These are phyloP conservation scores for Agastache rugosa DNA, from an alignment of 257 asterid genomes.

Conservation along the genomic window DNA sequence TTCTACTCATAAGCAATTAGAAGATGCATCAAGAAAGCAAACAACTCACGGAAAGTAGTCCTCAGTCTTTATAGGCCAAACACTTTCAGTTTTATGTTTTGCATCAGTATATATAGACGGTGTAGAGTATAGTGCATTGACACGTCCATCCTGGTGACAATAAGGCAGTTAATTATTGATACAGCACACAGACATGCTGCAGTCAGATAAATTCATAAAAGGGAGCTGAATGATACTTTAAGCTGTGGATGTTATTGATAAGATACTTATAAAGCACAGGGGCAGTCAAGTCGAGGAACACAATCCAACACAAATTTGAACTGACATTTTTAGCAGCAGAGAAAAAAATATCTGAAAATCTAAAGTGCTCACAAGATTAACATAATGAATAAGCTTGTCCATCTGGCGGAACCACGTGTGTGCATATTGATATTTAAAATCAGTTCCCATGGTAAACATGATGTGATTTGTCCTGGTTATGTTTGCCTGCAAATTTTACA, in stretches of 20 bases:
- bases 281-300: background rate
- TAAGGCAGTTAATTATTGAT: slow-evolving; percentile 24
- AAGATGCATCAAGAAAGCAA: slow-evolving; percentile 8
- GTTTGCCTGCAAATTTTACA: slow-evolving; percentile 47
- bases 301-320: background rate
- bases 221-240: slow-evolving; percentile 13
- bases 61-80: slow-evolving; percentile 55
- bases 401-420: slow-evolving; percentile 58
- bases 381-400: slow-evolving; percentile 67
- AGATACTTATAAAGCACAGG: slow-evolving; percentile 8
- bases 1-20: background rate
- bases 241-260: background rate
- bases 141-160: slow-evolving; percentile 56
- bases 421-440: slow-evolving; percentile 58
- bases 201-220: slow-evolving; percentile 8
- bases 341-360: background rate
- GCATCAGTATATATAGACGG: slow-evolving; percentile 61
- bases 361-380: slow-evolving; percentile 47
- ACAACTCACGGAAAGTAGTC: slow-evolving; percentile 61
- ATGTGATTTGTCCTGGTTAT: slow-evolving; percentile 56
- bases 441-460: slow-evolving; percentile 65
- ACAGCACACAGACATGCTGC: slow-evolving; percentile 8
- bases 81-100: slow-evolving; percentile 45
- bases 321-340: background rate
- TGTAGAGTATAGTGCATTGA: slow-evolving; percentile 57